Evolutionary conservation across 805 yeast genomes (phyloP), one percentile per base, ranked within the genome.

Genomic region (Ogataea pignaliae): DNA sequence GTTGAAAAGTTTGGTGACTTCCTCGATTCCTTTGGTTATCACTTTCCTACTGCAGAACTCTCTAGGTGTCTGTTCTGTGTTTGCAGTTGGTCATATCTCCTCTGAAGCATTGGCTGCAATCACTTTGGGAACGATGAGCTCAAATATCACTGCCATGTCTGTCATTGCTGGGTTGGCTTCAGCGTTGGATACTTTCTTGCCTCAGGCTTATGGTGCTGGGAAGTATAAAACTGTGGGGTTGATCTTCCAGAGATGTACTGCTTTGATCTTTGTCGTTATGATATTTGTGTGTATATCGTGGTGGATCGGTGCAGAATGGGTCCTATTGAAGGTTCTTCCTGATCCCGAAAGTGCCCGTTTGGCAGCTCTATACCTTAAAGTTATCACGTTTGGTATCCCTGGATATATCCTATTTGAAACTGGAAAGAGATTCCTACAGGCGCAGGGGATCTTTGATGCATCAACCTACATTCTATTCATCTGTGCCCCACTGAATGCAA

Each of bases 121-220:
- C 7, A 79, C 88, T 13, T 65, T 85, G 39, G 83, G 86, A 14
- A 75, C 85, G 16, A 84, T 85, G 88, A 82, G 89, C 4, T 85
- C 88, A 8, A 85, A 83, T 57, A 83, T 85, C 42, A 73, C 85
- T 3, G 90, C 88, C 1, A 76, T 83, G 48, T 85, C 88, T 32
- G 73, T 84, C 10, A 81, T 85, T 51, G 85, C 84, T 53, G 93
- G 91, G 11, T 73, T 84, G 2, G 79, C 88, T n/a, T 84, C 93
- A 0, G 79, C 88, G 45, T 70, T 85, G 42, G 91, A 85, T 55
- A 85, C 91, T 0, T 70, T 85, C 31, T 79, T 90, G 59, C 85
- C 90, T 2, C 91, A 85, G 61, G 84, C 90, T 1, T 84, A 70
- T 56, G 91, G 93, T 16, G 76, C 87, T 28, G 73, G 74, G 41